Conservation (phyloP, 2,329 filamentous ascomycete genomes). For the Stemphylium vesicarium region DNA sequence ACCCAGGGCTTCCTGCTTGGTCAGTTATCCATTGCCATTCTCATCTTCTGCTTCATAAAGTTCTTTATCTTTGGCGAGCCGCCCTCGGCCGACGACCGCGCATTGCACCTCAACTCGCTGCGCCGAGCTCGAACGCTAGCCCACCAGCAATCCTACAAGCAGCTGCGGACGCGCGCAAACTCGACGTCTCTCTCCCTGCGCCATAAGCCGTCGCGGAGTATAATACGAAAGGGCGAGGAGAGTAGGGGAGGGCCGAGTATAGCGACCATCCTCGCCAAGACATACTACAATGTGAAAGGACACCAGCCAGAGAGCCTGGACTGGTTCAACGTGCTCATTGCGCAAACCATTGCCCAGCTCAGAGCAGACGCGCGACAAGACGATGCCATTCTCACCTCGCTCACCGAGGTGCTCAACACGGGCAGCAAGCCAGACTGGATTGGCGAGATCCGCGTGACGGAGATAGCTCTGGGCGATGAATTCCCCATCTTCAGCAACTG, state of each 20-base stretch:
- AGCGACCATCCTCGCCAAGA: constrained; percentile 93
- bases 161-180: constrained; percentile 42
- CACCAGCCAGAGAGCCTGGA: constrained; percentile 97
- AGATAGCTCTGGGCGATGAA: constrained; percentile 92
- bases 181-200: constrained; percentile 39
- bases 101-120: constrained; percentile 75
- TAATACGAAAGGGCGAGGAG: constrained; percentile 54
- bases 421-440: constrained; percentile 85
- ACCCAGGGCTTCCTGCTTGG: constrained; percentile 92
- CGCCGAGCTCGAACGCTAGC: constrained; percentile 75
- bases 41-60: constrained; percentile 95
- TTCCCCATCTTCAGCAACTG: constrained; percentile 99
- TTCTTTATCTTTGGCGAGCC: constrained; percentile 99
- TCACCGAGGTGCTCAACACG: constrained; percentile 89
- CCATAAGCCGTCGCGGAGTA: constrained; percentile 47
- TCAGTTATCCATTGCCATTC: constrained; percentile 87
- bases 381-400: constrained; percentile 82
- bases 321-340: constrained; percentile 98
- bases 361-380: constrained; percentile 90
- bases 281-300: constrained; percentile 94
- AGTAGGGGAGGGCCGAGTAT: constrained; percentile 74
- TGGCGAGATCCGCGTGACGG: constrained; percentile 91
- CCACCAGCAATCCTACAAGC: constrained; percentile 57
- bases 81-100: constrained; percentile 80
- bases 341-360: constrained; percentile 95